A percentile compares a stretch with the other conserved stretches of the same genome.
These are phyloP conservation scores for Diaporthe batatas DNA, from an alignment of 2,329 filamentous ascomycete genomes.

Conservation along the genomic window DNA sequence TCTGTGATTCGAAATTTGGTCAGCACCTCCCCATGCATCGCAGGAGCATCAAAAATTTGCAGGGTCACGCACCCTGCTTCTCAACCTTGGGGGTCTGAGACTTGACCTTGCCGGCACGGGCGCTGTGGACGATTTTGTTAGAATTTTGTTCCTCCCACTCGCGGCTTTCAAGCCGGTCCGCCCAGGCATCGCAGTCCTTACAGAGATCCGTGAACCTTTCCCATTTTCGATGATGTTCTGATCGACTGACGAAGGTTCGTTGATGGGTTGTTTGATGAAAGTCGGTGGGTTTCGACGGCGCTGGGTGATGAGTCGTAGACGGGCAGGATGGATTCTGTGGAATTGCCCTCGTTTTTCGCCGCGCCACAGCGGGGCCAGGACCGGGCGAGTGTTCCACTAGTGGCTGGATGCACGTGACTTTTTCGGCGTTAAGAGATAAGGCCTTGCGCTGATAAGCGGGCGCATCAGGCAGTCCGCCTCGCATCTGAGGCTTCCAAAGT, in stretches of 20 bases:
- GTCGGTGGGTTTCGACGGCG: constrained; percentile 35
- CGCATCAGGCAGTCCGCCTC: no score
- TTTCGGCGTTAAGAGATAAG: constrained; percentile 36
- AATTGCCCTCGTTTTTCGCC: constrained; percentile 41
- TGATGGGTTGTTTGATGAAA: constrained; percentile 39
- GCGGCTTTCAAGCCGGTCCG: constrained; percentile 49
- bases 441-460: background rate
- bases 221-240: constrained; percentile 69
- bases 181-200: constrained; percentile 57
- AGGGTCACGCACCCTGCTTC: constrained; percentile 42
- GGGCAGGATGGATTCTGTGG: constrained; percentile 39
- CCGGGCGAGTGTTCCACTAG: constrained; percentile 25
- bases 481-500: background rate
- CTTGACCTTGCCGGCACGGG: constrained; percentile 84
- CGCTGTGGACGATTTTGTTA: constrained; percentile 44
- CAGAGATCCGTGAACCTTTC: constrained; percentile 93
- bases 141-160: constrained; percentile 44
- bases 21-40: constrained; percentile 7
- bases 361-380: constrained; percentile 38
- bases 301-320: constrained; percentile 41
- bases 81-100: constrained; percentile 84
- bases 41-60: background rate
- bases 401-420: background rate
- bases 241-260: constrained; percentile 41
- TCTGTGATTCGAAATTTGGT: constrained; percentile 35